Base-by-base conservation (phyloP, 2,329 filamentous ascomycete genomes). In the Nemania bipapillata region DNA sequence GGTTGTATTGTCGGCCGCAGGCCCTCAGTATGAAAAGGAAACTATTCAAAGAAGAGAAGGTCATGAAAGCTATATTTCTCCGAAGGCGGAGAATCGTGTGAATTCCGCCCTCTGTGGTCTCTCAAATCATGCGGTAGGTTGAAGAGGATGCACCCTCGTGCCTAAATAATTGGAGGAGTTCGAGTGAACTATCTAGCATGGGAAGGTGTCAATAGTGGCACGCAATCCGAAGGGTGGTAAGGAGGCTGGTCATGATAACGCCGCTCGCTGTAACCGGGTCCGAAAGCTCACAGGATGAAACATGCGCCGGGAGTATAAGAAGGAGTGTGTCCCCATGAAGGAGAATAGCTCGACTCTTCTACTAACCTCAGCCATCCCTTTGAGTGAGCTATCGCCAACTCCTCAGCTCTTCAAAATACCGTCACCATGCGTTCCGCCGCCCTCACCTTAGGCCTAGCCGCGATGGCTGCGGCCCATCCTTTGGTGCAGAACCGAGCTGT, bases 11-110 rank as follows among this genome's bases (percentile, higher is more conserved):
- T 53, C 20, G 50, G 32, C 6, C 6, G 30, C 24, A 12, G 30
- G 26, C 12, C 5, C 22, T 35, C 12, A 45, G 56, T 52, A 32
- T n/a, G 53, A 2, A 56, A 62, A 40, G 17, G 26, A 26, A 49
- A 53, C 66, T 69, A 69, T 57, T 62, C 57, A 22, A 28, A 69
- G 63, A 69, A 65, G 22, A 69, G 66, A 65, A 69, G 66, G 66
- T 69, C 62, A 26, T 52, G 26, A 55, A 26, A 37, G 32, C 45
- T 22, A 24, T n/a, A 49, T 15, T 7, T 11, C 6, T 15, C 17
- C 52, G 17, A 20, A 20, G 32, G 49, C 49, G 24, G 35, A 28
- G 35, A 37, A 17, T 26, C 49, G 28, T 37, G 28, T 32, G n/a
- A 28, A 47, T 59, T 58, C 30, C 45, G 52, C 22, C 12, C 28